Conservation (phyloP, 2,329 filamentous ascomycete genomes). For the Xylaria sp. region DNA sequence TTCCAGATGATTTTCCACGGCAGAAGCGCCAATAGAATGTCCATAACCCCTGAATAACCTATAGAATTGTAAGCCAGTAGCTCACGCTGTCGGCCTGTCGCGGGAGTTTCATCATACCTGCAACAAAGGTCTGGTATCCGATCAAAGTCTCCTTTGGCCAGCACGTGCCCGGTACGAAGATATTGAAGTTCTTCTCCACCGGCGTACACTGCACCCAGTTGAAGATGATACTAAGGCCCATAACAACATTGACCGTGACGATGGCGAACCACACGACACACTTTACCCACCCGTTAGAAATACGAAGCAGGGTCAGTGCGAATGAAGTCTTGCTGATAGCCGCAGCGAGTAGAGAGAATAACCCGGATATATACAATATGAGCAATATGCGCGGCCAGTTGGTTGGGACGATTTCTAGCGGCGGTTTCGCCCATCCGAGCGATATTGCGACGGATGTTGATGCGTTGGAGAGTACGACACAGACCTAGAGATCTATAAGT, state of each 20-base stretch:
- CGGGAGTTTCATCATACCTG: constrained; percentile 38
- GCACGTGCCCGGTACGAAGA: constrained; percentile 43
- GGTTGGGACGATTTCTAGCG: constrained; percentile 28
- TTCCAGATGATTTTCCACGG: constrained; percentile 56
- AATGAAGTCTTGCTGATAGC: constrained; percentile 53
- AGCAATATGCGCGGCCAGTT: constrained; percentile 37
- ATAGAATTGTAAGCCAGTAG: not conserved
- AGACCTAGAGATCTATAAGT: constrained; percentile 26
- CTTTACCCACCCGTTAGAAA: constrained; percentile 45
- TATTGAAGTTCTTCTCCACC: constrained; percentile 46
- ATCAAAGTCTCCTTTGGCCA: constrained; percentile 47
- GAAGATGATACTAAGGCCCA: constrained; percentile 44
- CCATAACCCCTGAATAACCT: constrained; percentile 51
- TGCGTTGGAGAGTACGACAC: constrained; percentile 30
- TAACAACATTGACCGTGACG: constrained; percentile 47
- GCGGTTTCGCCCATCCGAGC: constrained; percentile 36
- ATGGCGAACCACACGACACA: constrained; percentile 49
- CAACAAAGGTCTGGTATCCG: constrained; percentile 48
- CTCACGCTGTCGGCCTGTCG: not conserved
- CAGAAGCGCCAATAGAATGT: constrained; percentile 53
- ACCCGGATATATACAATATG: constrained; percentile 37
- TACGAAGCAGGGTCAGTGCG: constrained; percentile 50
- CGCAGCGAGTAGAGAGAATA: constrained; percentile 46
- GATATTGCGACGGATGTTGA: constrained; percentile 35
- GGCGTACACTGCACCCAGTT: constrained; percentile 49